Evolutionary conservation across 2,329 filamentous ascomycete genomes (phyloP).

Genomic region (Pyrenochaeta sp.): DNA sequence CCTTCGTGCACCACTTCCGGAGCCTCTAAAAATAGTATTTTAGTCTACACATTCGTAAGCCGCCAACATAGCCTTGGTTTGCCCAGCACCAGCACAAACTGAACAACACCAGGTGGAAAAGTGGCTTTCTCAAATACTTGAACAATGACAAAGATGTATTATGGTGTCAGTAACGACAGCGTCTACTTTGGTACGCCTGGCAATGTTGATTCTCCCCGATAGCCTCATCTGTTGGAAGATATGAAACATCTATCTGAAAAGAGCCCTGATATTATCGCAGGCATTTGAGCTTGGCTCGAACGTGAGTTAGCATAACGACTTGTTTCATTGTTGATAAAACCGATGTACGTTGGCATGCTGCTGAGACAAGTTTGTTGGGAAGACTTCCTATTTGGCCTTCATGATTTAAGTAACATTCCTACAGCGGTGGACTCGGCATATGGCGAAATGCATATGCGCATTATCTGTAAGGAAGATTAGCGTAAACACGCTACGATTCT

Average conservation of each 20-base stretch:
- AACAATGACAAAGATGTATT: slow-evolving; percentile 27
- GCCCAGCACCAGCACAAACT: slow-evolving; percentile 40
- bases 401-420: too few species aligned
- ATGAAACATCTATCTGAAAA: slow-evolving; percentile 16
- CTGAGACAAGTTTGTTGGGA: too few species aligned
- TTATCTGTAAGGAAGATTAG: too few species aligned
- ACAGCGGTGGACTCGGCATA: too few species aligned
- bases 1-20: slow-evolving; percentile 44
- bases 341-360: not conserved
- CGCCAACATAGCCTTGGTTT: slow-evolving; percentile 47
- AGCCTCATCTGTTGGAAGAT: slow-evolving; percentile 20
- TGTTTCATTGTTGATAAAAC: not conserved
- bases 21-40: slow-evolving; percentile 54
- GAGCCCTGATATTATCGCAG: slow-evolving; percentile 20
- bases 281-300: not conserved
- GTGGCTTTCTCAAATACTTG: slow-evolving; percentile 43
- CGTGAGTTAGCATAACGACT: not conserved
- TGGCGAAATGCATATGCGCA: too few species aligned
- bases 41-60: slow-evolving; percentile 54
- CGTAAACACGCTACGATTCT: too few species aligned
- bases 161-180: slow-evolving; percentile 29
- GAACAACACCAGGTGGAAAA: slow-evolving; percentile 52
- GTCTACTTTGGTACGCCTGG: slow-evolving; percentile 20
- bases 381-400: too few species aligned
- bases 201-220: slow-evolving; percentile 21